Evolutionary conservation across 164 flowering plant genomes (phyloP), one percentile per base, ranked within the genome.

Genomic region (Tetracentron sinense): DNA sequence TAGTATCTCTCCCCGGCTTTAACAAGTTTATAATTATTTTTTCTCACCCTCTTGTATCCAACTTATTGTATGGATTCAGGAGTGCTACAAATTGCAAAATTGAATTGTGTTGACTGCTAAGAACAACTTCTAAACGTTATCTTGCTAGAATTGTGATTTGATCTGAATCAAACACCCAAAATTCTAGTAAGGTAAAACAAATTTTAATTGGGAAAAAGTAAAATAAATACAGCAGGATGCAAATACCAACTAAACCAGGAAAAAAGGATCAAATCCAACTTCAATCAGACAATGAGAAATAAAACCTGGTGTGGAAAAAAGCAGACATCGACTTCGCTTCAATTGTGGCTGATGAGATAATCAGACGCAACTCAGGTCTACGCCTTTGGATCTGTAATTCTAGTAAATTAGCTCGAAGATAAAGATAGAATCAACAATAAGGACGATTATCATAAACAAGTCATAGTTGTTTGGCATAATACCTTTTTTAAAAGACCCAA

Each of bases 401-500:
- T 19, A 54, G 35, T 60, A 55, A 62, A 51, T 49, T 26, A 57
- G 42, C 58, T 51, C 19, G 6, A 10, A 42, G 31, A 57, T 7
- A 2, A 20, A 30, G 29, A 16, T 11, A 52, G 11, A 6, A 58
- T 15, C 20, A 28, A n/a, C 29, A 66, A 56, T n/a, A 57, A 16
- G 7, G 21, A 54, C 28, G 33, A 60, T 7, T 58, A 58, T 42
- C 29, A 42, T 19, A 56, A 44, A 12, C 19, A 6, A 17, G 26
- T 7, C 31, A 27, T 1, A 63, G 27, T 23, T 7, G 29, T 15
- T 38, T 25, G 22, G 63, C 28, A 15, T 33, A 2, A 49, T 78
- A 93, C 97, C 96, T 94, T 94, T 77, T 91, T 91, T 68, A 94
- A 76, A 51, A 94, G 93, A 62, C 99, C 99, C 60, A 94, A 68